A percentile compares a stretch with the other conserved stretches of the same genome.
These are phyloP conservation scores for Mrakiaceae sp. DNA, from an alignment of 1,284 basidiomycete genomes.

Conservation along the genomic window DNA sequence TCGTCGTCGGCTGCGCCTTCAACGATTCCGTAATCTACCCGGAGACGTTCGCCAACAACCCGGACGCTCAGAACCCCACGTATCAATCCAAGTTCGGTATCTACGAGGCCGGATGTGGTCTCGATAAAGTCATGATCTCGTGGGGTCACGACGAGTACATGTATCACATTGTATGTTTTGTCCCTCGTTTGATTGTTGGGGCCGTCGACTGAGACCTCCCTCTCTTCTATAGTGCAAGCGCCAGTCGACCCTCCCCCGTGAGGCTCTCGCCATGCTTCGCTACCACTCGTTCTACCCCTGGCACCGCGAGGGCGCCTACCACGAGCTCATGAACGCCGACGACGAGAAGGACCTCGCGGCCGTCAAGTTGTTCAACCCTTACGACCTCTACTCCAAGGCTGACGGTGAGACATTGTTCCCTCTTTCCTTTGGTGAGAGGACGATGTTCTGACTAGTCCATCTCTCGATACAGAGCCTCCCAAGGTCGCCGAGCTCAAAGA, in stretches of 20 bases:
- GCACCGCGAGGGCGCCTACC: slow-evolving; percentile 49
- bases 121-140: slow-evolving; percentile 80
- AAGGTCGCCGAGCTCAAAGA: slow-evolving; percentile 54
- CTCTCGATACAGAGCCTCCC: slow-evolving; percentile 38
- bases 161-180: slow-evolving; percentile 22
- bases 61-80: slow-evolving; percentile 56
- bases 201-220: neutral
- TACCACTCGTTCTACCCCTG: slow-evolving; percentile 95
- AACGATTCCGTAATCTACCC: slow-evolving; percentile 75
- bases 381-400: slow-evolving; percentile 81
- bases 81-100: slow-evolving; percentile 74
- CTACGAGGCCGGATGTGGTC: slow-evolving; percentile 70
- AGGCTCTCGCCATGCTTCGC: slow-evolving; percentile 79
- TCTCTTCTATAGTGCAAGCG: slow-evolving; percentile 42
- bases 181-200: neutral
- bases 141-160: slow-evolving; percentile 76
- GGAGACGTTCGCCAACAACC: slow-evolving; percentile 69
- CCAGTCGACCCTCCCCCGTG: slow-evolving; percentile 65
- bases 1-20: slow-evolving; percentile 75
- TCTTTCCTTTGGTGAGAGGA: neutral
- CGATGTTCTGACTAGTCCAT: neutral
- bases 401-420: slow-evolving; percentile 36
- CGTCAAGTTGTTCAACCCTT: slow-evolving; percentile 40
- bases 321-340: slow-evolving; percentile 59
- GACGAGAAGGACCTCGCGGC: slow-evolving; percentile 24